phyloP scores from a whole-genome alignment of 768 basidiomycete species.

The Boletellus ananas region DNA sequence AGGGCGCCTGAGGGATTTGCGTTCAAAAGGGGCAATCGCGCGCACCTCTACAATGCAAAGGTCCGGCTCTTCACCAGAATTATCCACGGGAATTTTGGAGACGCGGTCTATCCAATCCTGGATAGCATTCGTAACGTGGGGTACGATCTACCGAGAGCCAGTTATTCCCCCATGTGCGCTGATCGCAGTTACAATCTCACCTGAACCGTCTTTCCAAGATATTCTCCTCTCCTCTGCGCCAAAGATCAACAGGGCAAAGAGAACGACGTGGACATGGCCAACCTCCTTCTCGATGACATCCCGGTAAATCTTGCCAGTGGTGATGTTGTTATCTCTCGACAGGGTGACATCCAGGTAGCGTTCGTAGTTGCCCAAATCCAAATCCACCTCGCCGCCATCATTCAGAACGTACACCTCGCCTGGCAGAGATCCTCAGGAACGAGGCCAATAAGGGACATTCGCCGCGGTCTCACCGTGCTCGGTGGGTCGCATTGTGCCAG shows the following conservation, averaged over 20 bases:
- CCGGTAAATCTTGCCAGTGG: constrained; percentile 96
- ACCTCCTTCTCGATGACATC: constrained; percentile 98
- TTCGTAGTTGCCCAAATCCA: constrained; percentile 98
- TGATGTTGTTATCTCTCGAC: constrained; percentile 95
- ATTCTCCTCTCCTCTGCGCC: constrained; percentile 71
- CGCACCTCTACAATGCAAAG: constrained; percentile 95
- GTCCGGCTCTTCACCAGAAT: constrained; percentile 88
- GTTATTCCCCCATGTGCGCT: constrained; percentile 5
- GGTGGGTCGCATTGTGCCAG: constrained; percentile 97
- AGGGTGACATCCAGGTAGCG: constrained; percentile 95
- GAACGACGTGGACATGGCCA: constrained; percentile 22
- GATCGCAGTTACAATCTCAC: constrained; percentile 36
- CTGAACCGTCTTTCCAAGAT: constrained; percentile 96
- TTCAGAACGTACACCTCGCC: constrained; percentile 98
- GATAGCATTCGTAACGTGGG: constrained; percentile 93
- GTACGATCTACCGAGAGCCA: constrained; percentile 64
- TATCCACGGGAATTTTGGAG: constrained; percentile 90
- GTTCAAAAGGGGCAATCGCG: constrained; percentile 1
- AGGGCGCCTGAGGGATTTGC: constrained; percentile 1
- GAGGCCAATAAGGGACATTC: background rate
- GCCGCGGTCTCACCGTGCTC: constrained; percentile 76
- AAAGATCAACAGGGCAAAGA: constrained; percentile 9
- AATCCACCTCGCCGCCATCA: constrained; percentile 96
- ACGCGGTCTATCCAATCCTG: constrained; percentile 99
- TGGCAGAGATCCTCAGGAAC: constrained; percentile 31